Conservation (phyloP, 345 rosid genomes). For the Eucalyptus polybractea region DNA sequence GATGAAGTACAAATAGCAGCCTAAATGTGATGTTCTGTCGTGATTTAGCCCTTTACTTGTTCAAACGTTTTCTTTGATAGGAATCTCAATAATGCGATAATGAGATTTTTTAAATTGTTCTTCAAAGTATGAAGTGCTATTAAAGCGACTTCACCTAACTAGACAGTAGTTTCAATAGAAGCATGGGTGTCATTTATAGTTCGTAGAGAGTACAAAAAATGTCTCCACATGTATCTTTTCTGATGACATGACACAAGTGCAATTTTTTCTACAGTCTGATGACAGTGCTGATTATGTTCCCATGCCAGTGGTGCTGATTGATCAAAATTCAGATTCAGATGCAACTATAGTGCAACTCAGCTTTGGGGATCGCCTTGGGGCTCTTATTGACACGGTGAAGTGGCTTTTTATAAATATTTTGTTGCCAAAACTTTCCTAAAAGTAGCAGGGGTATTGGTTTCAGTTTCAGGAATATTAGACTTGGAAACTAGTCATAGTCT, state of each 20-base stretch:
- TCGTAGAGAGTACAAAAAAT: background rate
- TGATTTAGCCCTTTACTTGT: background rate
- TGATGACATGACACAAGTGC: background rate
- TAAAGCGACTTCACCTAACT: background rate
- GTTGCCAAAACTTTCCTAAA: background rate
- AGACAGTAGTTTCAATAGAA: background rate
- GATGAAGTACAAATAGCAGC: background rate
- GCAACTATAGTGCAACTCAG: constrained; percentile 82
- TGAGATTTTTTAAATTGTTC: background rate
- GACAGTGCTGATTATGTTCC: constrained; percentile 41
- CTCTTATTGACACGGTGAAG: constrained; percentile 81
- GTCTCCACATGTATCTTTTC: background rate
- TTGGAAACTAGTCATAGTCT: background rate
- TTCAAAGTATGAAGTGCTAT: background rate
- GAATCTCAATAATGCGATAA: background rate
- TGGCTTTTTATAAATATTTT: background rate
- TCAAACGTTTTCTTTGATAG: background rate
- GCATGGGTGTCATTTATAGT: background rate
- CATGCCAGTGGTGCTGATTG: constrained; percentile 68
- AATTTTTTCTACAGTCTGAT: constrained; percentile 32
- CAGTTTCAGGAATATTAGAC: background rate
- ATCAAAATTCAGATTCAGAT: constrained; percentile 82
- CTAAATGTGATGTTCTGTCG: background rate
- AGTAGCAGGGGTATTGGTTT: background rate
- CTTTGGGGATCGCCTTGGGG: constrained; percentile 97